Base-by-base conservation (phyloP, 192 early-diverging fungal species). In the Irineochytrium annulatum region DNA sequence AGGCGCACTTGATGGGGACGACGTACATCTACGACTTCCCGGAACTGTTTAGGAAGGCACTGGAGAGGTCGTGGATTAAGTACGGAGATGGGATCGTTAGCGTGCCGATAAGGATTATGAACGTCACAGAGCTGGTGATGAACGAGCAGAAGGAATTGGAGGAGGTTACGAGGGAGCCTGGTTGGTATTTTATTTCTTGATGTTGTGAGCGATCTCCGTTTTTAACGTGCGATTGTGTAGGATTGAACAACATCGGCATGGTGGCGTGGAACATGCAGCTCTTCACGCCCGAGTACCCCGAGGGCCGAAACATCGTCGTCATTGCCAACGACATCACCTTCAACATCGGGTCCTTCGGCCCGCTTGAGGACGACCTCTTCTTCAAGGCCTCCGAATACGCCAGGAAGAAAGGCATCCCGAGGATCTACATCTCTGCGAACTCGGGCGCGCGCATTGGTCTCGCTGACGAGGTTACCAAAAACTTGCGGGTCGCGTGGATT, bases 11-110 rank as follows among this genome's bases (percentile, higher is more conserved):
- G 53, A 88, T 96, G 86, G 94, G 93, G 55, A 99, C 96, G 2
- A 97, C 94, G 13, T 99, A 96, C 60, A 91, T 97, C 29, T 99
- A 99, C 72, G 96, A 99, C 70, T 99, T 97, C 83, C 92, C 94
- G 16, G 94, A 95, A 51, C 83, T 99, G 60, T 97, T 99, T 88
- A 81, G 89, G 29, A 86, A 93, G 64, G 87, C 90, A 1, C 71
- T 91, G 34, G 86, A 92, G 43, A 82, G 86, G 46, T 74, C 80
- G 55, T 99, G 96, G 96, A 73, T 68, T 16, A 60, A 30, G 24
- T 76, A 69, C 48, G 53, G 56, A 22, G 63, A 65, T 34, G 63
- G 55, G 3, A 57, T 64, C 45, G 62, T 39, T 22, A 61, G 44
- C 19, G 34, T 72, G 3, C 91, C 91, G 1, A 72, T 60, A 16